Conservation (phyloP, 2,329 filamentous ascomycete genomes). For the Colletotrichum musae region DNA sequence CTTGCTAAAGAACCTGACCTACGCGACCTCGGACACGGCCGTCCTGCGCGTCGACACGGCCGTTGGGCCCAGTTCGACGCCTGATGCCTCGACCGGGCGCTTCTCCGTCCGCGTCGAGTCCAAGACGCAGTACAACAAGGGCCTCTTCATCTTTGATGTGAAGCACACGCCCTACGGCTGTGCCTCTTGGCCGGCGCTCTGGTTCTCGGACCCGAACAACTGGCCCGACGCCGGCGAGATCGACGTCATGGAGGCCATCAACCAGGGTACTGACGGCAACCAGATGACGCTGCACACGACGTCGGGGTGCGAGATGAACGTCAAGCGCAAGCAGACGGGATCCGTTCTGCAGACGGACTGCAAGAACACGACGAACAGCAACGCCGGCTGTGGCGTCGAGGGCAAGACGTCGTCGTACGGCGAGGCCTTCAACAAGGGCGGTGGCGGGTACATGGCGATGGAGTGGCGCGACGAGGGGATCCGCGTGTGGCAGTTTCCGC, state of each 20-base stretch:
- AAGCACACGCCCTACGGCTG: constrained; percentile 75
- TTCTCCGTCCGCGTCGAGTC: constrained; percentile 76
- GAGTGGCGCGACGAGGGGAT: constrained; percentile 74
- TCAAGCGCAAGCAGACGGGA: constrained; percentile 69
- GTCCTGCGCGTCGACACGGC: constrained; percentile 74
- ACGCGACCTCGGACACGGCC: constrained; percentile 64
- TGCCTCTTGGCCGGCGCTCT: constrained; percentile 76
- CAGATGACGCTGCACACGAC: constrained; percentile 73
- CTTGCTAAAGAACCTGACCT: constrained; percentile 71
- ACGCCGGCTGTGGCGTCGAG: constrained; percentile 71
- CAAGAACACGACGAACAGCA: constrained; percentile 63
- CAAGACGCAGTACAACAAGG: constrained; percentile 70
- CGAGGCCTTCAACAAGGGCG: constrained; percentile 63
- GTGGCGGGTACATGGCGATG: constrained; percentile 73
- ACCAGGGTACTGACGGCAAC: constrained; percentile 68
- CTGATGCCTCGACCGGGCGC: constrained; percentile 70
- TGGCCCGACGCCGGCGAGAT: constrained; percentile 78
- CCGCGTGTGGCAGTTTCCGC: constrained; percentile 73
- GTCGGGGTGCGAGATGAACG: constrained; percentile 64
- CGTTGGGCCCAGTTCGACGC: constrained; percentile 61
- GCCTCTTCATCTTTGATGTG: constrained; percentile 78
- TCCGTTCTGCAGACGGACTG: constrained; percentile 60
- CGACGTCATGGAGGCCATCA: constrained; percentile 73
- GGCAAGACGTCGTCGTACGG: constrained; percentile 63
- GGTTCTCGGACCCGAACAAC: constrained; percentile 72